Percentiles rank a stretch among this genome's conserved stretches.
These are phyloP conservation scores for Porpolomopsis calyptriformis DNA, from an alignment of 768 basidiomycete species.

Conservation along the genomic window DNA sequence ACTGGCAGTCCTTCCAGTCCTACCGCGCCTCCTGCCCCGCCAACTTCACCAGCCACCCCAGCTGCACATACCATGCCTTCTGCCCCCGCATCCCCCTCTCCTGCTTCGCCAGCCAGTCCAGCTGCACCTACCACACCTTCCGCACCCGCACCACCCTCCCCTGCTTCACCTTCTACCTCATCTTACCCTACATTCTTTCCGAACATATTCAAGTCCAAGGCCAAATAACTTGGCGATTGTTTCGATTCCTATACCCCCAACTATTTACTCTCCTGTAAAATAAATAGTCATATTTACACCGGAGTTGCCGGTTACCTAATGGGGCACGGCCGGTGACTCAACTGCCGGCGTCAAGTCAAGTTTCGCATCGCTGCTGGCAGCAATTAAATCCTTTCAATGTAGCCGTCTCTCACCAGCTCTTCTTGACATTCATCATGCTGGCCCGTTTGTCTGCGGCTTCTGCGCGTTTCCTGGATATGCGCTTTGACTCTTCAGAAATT, in stretches of 20 bases:
- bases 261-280: too few species aligned
- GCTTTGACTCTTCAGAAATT: constrained; percentile 12
- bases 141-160: not conserved
- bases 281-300: not conserved
- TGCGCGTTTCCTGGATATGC: constrained; percentile 18
- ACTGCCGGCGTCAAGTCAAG: not conserved
- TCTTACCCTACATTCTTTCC: not conserved
- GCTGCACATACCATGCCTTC: not conserved
- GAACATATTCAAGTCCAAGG: not conserved
- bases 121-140: not conserved
- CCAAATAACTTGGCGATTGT: not conserved
- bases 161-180: not conserved
- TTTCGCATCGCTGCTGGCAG: not conserved
- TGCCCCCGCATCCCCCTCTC: not conserved
- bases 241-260: not conserved
- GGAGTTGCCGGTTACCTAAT: not conserved
- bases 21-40: not conserved
- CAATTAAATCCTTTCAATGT: too few species aligned
- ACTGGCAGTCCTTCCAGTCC: not conserved
- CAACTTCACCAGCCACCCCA: not conserved
- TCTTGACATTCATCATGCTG: constrained; percentile 16
- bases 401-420: not conserved
- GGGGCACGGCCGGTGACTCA: not conserved
- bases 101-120: not conserved
- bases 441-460: constrained; percentile 15